A percentile compares a stretch with the other conserved stretches of the same genome.
Evolutionary conservation across 208 protist genomes (phyloP).

Genomic region (Acanthamoeba royreba): DNA sequence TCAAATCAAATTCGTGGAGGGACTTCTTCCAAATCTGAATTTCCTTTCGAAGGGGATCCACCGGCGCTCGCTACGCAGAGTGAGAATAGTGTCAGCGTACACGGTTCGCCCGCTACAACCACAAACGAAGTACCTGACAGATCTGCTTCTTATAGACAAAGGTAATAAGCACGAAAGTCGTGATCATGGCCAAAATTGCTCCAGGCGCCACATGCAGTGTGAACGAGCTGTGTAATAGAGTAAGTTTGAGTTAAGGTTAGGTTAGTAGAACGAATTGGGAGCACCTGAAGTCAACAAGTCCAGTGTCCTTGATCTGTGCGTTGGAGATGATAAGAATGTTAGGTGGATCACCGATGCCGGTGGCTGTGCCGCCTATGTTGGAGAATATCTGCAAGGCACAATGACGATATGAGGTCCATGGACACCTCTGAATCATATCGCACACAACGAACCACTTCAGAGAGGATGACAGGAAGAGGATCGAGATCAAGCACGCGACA

Average conservation of each 20-base stretch:
- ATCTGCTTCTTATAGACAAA: not conserved
- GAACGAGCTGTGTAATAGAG: not conserved
- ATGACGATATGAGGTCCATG: too few species aligned
- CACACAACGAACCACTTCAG: conserved; percentile 71
- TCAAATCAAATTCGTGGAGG: not conserved
- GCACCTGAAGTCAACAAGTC: too few species aligned
- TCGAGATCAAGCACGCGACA: conserved; percentile 65
- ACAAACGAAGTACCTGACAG: not conserved
- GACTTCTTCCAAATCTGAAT: too few species aligned
- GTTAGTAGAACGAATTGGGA: not conserved
- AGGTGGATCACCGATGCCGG: conserved; percentile 74
- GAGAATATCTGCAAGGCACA: too few species aligned
- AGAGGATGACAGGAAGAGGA: conserved; percentile 70
- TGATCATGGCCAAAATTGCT: not conserved
- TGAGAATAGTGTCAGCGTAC: not conserved
- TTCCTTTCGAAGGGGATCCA: too few species aligned
- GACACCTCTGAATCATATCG: too few species aligned
- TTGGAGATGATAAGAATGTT: conserved; percentile 76
- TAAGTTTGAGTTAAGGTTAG: not conserved
- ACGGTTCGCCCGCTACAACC: too few species aligned
- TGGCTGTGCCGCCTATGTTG: conserved; percentile 73
- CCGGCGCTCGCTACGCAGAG: not conserved
- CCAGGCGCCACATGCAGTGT: conserved; percentile 15
- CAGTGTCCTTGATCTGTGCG: not conserved
- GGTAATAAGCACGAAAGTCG: not conserved